Evolutionary conservation across 192 early-diverging fungal genomes (phyloP), one percentile per base, ranked within the genome.

Genomic region (Ambispora gerdemannii): DNA sequence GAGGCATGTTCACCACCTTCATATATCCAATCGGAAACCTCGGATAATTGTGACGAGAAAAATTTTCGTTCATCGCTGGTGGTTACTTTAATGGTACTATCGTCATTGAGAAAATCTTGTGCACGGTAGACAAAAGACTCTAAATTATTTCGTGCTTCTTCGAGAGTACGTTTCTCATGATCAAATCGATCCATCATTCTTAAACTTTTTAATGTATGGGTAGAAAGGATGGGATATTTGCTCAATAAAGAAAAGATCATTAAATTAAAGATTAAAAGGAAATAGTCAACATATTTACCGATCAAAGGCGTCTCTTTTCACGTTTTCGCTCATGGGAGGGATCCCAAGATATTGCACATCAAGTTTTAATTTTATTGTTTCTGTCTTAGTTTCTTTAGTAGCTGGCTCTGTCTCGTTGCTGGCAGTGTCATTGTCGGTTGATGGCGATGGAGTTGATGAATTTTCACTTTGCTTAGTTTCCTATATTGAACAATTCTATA

Each of bases 51-150:
- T 24, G 82, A 76, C 4, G 79, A 77, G 19, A 98, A 75, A 2
- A 75, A 75, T 43, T 83, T 80, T 49, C 91, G 89, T 74, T 97
- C 87, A 4, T 84, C 82, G 27, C 88, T 85, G 17, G 89, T 90
- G 33, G 86, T 82, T n/a, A 91, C 85, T 6, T 80, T 67, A 53
- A 82, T 78, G 47, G 89, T 81, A 33, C 86, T 86, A 33, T 93
- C 90, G 59, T 93, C 88, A 50, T 92, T 85, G 53, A 92, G 78
- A 60, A 93, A 85, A 59, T 96, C 94, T 56, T 90, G 91, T 38
- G 87, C 76, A 34, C 85, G 86, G 80, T 98, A 99, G 32, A 97
- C 81, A 77, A 92, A 95, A 2, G 92, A 80, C 76, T 99, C 97
- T 24, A 99, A 84, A 56, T 81, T 81, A 81, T 99, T 99, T 43